Evolutionary conservation across 164 flowering plant species (phyloP), one percentile per base, ranked within the genome.

Genomic region (Magnolia changhungtana): DNA sequence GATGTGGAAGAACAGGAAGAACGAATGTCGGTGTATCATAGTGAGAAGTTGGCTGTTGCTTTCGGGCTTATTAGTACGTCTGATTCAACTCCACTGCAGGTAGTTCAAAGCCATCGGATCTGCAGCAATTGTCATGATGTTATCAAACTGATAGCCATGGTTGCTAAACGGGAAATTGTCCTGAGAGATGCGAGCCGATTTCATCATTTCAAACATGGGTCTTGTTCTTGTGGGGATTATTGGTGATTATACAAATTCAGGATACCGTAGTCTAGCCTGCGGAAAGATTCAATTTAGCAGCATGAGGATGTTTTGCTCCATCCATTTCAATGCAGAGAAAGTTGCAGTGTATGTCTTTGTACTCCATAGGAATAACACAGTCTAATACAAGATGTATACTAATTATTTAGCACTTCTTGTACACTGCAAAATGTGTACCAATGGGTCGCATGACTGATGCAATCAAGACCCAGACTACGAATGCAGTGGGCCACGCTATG

Each of bases 1-100:
- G 98, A 94, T 83, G 96, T 91, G n/a, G 89, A 88, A 74, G 93
- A 89, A 76, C 81, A 83, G 19, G 96, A 91, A 75, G 85, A 83
- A 64, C 75, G 67, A 14, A 69, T 82, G 67, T 68, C 59, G n/a
- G 16, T 64, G 24, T 88, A 88, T 82, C 96, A 91, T 78, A 91
- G 95, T 77, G 97, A 91, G 83, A 90, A 89, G 74, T 67, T 95
- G 75, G 95, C 97, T 1, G 77, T 94, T 76, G 89, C 94, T 69
- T 92, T 82, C 77, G 96, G 95, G 72, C 85, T 95, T 51, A 83
- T 91, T 7, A 90, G 82, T 55, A 88, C 92, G 11, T 29, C 84
- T 6, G 84, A 78, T 29, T 81, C 85, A 72, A 82, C 84, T 61
- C 82, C 95, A 24, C 75, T 92, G 86, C 94, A 87, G 73, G 78